Conservation (phyloP, 2,329 filamentous ascomycete species). For the Endoconidiophora laricicola region DNA sequence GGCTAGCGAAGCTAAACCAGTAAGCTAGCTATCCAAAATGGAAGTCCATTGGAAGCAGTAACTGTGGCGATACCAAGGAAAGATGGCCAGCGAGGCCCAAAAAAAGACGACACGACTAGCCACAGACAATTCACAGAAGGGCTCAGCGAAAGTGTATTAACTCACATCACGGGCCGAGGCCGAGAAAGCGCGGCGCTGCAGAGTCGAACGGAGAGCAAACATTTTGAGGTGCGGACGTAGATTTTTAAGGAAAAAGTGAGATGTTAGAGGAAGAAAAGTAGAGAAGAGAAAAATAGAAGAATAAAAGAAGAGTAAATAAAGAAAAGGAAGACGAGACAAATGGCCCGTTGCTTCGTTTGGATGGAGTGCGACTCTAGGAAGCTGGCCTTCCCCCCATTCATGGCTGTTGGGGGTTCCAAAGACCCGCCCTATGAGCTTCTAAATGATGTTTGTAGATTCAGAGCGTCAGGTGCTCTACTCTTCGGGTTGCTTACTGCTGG, state of each 20-base stretch:
- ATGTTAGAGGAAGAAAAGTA: background rate
- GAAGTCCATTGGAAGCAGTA: background rate
- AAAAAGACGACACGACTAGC: background rate
- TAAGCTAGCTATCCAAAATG: background rate
- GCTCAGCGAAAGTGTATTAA: background rate
- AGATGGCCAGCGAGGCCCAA: background rate
- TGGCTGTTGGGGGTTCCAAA: too few species aligned
- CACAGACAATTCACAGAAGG: background rate
- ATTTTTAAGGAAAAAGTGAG: constrained; percentile 13
- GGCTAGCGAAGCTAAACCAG: too few species aligned
- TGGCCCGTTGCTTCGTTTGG: background rate
- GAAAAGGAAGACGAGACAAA: background rate
- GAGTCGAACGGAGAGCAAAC: constrained; percentile 47
- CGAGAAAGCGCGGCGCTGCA: constrained; percentile 69
- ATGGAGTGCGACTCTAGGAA: too few species aligned
- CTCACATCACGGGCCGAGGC: constrained; percentile 58
- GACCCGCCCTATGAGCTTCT: too few species aligned
- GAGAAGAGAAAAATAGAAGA: constrained; percentile 5
- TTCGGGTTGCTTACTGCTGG: too few species aligned
- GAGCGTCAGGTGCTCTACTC: too few species aligned
- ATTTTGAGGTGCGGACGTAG: constrained; percentile 29
- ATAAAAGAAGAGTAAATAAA: background rate
- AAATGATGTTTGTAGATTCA: too few species aligned
- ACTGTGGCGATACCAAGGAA: background rate
- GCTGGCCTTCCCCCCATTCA: too few species aligned